Base-by-base conservation (phyloP, 1,284 basidiomycete genomes). In the Farysia itapuensis region DNA sequence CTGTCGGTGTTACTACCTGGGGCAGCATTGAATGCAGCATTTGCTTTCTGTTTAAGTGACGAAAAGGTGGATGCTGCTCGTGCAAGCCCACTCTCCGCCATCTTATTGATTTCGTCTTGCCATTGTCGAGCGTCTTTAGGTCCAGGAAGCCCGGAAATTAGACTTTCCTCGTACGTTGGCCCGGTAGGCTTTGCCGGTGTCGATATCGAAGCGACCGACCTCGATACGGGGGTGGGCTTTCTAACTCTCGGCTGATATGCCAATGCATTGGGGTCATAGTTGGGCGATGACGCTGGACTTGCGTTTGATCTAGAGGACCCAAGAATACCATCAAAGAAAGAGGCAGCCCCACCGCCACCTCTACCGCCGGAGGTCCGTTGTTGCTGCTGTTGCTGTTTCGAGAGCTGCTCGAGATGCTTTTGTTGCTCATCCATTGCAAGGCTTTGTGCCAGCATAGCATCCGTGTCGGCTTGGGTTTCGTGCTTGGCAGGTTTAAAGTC, bases 71-170 rank as follows among this genome's bases (percentile, higher is more conserved):
- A 65, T 9, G 65, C 61, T 7, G 67, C 67, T 29, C 43, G 43
- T 14, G 64, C 60, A 6, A 70, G 35, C 4, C 67, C 60, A 7
- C 49, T 58, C 30, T 67, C 67, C 5, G 67, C 67, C 42, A 70
- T 56, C 18, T 54, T 49, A 21, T 70, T 70, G 49, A 70, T 59
- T 32, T 66, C 65, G 13, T 70, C 65, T 38, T 67, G 64, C 67
- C 67, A 70, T 32, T 57, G 56, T 41, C 67, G 67, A 21, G 67
- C 67, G 31, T 70, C 67, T 39, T 60, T 59, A 2, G 67, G 50
- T n/a, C 67, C 67, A 3, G 67, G 67, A 47, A 65, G 49, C 11
- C 54, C 59, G 8, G 64, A 47, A 8, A 64, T 34, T 21, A 54
- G 23, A 39, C 61, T 61, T 28, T 64, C 46, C 29, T 52, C 56